Percentiles rank a stretch among this genome's conserved stretches.
Evolutionary conservation across 2,329 filamentous ascomycete species (phyloP).

Genomic region (Alternaria tenuissima): DNA sequence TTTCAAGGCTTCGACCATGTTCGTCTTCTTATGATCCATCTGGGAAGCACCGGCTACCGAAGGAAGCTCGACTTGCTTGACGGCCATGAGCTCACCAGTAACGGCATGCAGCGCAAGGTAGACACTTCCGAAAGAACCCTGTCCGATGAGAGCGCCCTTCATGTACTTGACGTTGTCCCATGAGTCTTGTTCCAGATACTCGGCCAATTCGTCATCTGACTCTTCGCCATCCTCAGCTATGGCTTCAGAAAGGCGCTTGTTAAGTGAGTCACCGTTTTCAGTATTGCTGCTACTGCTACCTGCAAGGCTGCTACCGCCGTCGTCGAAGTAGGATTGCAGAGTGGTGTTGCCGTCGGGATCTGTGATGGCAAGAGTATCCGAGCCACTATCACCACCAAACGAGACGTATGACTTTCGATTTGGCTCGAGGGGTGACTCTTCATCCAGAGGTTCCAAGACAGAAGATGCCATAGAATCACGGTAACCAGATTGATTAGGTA

Average conservation of each 20-base stretch:
- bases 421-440: slow-evolving; percentile 85
- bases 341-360: slow-evolving; percentile 76
- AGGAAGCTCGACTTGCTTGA: slow-evolving; percentile 96
- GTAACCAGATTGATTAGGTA: slow-evolving; percentile 69
- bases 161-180: slow-evolving; percentile 99
- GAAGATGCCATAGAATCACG: slow-evolving; percentile 90
- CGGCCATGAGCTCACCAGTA: slow-evolving; percentile 95
- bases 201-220: slow-evolving; percentile 84
- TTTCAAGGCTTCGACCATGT: slow-evolving; percentile 97
- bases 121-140: slow-evolving; percentile 95
- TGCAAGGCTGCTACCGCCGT: slow-evolving; percentile 75
- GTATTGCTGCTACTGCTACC: slow-evolving; percentile 69
- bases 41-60: slow-evolving; percentile 76
- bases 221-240: slow-evolving; percentile 92
- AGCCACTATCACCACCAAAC: slow-evolving; percentile 73
- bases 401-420: slow-evolving; percentile 97
- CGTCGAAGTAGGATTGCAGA: slow-evolving; percentile 85
- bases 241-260: slow-evolving; percentile 82
- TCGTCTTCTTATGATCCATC: slow-evolving; percentile 88
- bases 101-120: slow-evolving; percentile 95
- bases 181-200: slow-evolving; percentile 89
- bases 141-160: slow-evolving; percentile 96
- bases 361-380: slow-evolving; percentile 75
- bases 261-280: slow-evolving; percentile 73
- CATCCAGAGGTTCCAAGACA: slow-evolving; percentile 86